Percentiles rank a stretch among this genome's conserved stretches.
Evolutionary conservation across 1,139 yeast genomes (phyloP).

Genomic region (Pichia sp.): DNA sequence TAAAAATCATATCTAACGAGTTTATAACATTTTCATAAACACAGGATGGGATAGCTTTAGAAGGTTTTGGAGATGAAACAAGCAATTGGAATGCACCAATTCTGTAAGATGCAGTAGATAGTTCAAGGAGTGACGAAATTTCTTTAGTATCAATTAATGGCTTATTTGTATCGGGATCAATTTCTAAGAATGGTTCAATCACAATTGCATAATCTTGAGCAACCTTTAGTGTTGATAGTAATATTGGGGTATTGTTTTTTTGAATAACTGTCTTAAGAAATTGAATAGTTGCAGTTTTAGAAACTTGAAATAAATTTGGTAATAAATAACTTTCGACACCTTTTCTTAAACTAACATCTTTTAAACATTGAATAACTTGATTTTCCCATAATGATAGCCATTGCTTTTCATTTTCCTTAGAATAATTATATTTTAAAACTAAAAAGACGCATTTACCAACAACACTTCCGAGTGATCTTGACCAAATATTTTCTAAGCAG

Average conservation of each 20-base stretch:
- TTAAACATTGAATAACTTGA: slow-evolving; percentile 34
- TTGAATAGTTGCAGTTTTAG: slow-evolving; percentile 37
- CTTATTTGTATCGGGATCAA: slow-evolving; percentile 18
- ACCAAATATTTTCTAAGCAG: slow-evolving; percentile 45
- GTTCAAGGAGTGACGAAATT: slow-evolving; percentile 39
- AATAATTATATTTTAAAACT: slow-evolving; percentile 33
- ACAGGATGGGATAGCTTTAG: slow-evolving; percentile 45
- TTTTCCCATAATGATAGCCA: slow-evolving; percentile 56
- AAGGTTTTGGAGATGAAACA: slow-evolving; percentile 54
- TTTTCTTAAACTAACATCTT: slow-evolving; percentile 33
- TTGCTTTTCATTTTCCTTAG: slow-evolving; percentile 23
- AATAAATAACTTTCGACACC: slow-evolving; percentile 56
- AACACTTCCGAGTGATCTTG: slow-evolving; percentile 61
- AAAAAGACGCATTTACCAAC: slow-evolving; percentile 57
- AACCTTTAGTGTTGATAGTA: slow-evolving; percentile 53
- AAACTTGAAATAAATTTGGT: slow-evolving; percentile 53
- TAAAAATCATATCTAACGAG: slow-evolving; percentile 45
- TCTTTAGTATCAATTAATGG: slow-evolving; percentile 34
- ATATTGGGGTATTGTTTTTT: slow-evolving; percentile 33
- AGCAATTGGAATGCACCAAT: slow-evolving; percentile 55
- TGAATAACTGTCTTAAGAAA: slow-evolving; percentile 31
- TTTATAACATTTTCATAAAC: slow-evolving; percentile 40
- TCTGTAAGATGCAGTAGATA: slow-evolving; percentile 41
- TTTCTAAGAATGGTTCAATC: slow-evolving; percentile 43
- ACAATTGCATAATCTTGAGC: slow-evolving; percentile 57